Base-by-base conservation (phyloP, 176 grass and related monocot genomes). In the Aegilops tauschii region DNA sequence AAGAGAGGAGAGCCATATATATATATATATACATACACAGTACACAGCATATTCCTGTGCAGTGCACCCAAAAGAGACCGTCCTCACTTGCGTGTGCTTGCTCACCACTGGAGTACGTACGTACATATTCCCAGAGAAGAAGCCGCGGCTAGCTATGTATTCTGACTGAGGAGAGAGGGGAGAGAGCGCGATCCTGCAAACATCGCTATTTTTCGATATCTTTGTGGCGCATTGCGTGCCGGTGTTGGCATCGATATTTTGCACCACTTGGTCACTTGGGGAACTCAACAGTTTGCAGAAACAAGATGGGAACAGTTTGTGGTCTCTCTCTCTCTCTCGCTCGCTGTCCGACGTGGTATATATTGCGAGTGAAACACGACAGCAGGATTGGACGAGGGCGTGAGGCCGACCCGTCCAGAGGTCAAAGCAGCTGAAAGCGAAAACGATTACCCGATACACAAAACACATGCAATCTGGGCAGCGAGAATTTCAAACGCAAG, bases 351-450 rank as follows among this genome's bases (percentile, higher is more conserved):
- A 54, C 7, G 50, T 18, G 50, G 54, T 59, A 59, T 27, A 1
- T 12, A 17, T 42, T 3, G 8, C 72, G 9, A 18, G 42, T 11
- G 21, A 44, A 29, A 59, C 4, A 49, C 23, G 72, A 75, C 42
- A 10, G 42, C 72, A 0, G 72, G 45, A 49, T 29, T 42, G 9
- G 72, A 75, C 72, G 72, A 75, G 39, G 8, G 25, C 27, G 5
- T 47, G 71, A 45, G n/a, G 12, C 1, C 6, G 71, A 49, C 40
- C 2, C 23, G 71, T 34, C 25, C 39, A 50, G 0, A 50, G 1
- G 87, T 79, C 81, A 84, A 83, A 64, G 23, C 23, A 25, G 12
- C 9, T 28, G 73, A 88, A 63, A 71, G 73, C 74, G 50, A 88
- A 37, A 13, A 78, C 13, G 23, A 25, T 25, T n/a, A 37, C 35